These are phyloP conservation scores for Nakazawaea peltata DNA, from an alignment of 805 yeast species.

Conservation along the genomic window DNA sequence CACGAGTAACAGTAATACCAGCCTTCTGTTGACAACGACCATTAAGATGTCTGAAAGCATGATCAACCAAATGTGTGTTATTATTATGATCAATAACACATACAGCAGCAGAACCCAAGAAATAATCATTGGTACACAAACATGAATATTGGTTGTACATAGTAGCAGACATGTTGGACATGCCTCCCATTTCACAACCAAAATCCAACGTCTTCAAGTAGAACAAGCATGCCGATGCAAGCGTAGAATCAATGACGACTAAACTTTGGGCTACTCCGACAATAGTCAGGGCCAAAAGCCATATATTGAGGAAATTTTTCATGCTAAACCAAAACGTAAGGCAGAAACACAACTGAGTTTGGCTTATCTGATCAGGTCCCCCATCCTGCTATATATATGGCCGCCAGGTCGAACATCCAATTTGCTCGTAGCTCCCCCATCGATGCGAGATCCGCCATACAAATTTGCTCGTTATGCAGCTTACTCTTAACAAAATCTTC, in stretches of 20 bases:
- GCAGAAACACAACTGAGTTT: no score
- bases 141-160: slow-evolving; percentile 17
- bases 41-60: slow-evolving; percentile 31
- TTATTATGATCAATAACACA: slow-evolving; percentile 29
- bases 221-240: slow-evolving; percentile 34
- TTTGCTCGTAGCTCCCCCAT: no score
- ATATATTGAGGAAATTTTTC: no score
- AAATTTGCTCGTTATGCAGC: no score
- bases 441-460: no score
- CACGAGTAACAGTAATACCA: slow-evolving; percentile 22
- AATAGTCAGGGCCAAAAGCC: no score
- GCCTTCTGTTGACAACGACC: slow-evolving; percentile 28
- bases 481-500: no score
- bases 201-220: slow-evolving; percentile 30
- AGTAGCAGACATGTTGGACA: no score
- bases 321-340: no score
- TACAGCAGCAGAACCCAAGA: slow-evolving; percentile 35
- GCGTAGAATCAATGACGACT: slow-evolving; percentile 23
- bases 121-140: slow-evolving; percentile 31
- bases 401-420: no score
- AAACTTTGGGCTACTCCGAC: background rate
- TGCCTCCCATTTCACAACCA: slow-evolving; percentile 32
- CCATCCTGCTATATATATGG: no score
- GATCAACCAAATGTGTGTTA: slow-evolving; percentile 21
- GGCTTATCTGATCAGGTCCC: no score